Evolutionary conservation across 2,329 filamentous ascomycete genomes (phyloP).

Genomic region (Lasiodiplodia sp.): DNA sequence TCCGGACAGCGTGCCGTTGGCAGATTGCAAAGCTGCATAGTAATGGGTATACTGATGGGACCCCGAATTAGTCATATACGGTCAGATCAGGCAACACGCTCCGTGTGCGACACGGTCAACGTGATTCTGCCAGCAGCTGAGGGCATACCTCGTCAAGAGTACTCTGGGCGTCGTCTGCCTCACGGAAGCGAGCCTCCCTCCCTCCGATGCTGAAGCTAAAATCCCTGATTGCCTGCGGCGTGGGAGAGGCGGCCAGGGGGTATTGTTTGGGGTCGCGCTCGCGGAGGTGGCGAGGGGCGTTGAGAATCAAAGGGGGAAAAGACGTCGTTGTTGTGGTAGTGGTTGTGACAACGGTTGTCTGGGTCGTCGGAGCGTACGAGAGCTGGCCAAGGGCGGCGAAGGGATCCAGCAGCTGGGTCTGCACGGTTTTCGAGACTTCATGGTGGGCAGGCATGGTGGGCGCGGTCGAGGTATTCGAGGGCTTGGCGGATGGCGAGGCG

Average conservation of each 20-base stretch:
- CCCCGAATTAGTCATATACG: background rate
- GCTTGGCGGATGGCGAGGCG: constrained; percentile 21
- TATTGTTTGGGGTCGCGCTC: constrained; percentile 88
- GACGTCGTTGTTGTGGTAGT: constrained; percentile 85
- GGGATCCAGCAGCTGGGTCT: constrained; percentile 39
- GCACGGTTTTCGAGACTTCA: constrained; percentile 38
- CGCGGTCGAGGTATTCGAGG: constrained; percentile 32
- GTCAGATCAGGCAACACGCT: background rate
- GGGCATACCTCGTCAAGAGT: constrained; percentile 62
- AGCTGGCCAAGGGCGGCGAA: constrained; percentile 63
- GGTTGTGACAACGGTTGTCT: constrained; percentile 79
- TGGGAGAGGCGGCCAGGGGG: constrained; percentile 82
- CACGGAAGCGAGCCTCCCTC: constrained; percentile 66
- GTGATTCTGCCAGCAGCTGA: background rate
- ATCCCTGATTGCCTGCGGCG: constrained; percentile 77
- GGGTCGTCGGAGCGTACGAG: constrained; percentile 68
- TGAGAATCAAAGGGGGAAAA: constrained; percentile 84
- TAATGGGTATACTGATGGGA: constrained; percentile 51
- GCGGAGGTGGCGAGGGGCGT: constrained; percentile 72
- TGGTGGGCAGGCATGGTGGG: constrained; percentile 38
- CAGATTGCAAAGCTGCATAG: constrained; percentile 52
- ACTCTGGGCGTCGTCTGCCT: constrained; percentile 64
- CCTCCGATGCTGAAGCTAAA: constrained; percentile 77
- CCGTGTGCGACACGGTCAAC: background rate
- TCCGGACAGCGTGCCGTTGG: constrained; percentile 56